phyloP scores from a whole-genome alignment of 1,284 basidiomycete genomes.

The Gastroboletus turbinatus region DNA sequence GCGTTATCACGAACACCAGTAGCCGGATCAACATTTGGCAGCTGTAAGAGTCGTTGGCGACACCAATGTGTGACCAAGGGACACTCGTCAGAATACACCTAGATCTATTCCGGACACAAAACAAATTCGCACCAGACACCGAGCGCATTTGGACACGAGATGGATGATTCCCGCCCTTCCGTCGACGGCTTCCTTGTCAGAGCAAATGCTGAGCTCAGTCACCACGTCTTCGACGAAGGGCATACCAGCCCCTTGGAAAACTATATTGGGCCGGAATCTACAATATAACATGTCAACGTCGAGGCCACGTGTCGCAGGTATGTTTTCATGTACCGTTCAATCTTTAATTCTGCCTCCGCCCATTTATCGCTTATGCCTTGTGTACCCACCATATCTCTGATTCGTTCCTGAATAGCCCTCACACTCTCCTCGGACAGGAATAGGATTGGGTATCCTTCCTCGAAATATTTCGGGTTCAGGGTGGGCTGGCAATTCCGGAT shows the following conservation, averaged over 20 bases:
- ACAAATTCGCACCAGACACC: constrained; percentile 62
- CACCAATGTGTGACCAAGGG: background rate
- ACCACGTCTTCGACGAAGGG: constrained; percentile 51
- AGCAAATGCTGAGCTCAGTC: constrained; percentile 54
- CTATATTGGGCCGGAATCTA: constrained; percentile 74
- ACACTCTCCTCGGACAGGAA: constrained; percentile 67
- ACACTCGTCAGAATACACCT: constrained; percentile 4
- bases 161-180: constrained; percentile 42
- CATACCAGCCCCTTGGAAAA: constrained; percentile 52
- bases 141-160: constrained; percentile 66
- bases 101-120: constrained; percentile 1
- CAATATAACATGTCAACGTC: constrained; percentile 5
- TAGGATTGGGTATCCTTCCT: constrained; percentile 71
- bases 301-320: background rate
- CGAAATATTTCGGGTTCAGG: constrained; percentile 52
- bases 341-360: constrained; percentile 49
- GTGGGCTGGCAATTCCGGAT: constrained; percentile 55
- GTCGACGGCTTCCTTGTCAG: constrained; percentile 21
- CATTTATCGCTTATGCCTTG: constrained; percentile 59
- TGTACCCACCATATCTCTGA: constrained; percentile 48
- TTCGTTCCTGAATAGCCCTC: constrained; percentile 44
- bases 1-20: constrained; percentile 67
- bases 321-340: constrained; percentile 53
- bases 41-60: constrained; percentile 38
- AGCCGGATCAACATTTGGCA: constrained; percentile 68